Base-by-base conservation (phyloP, 108 stramenopile species). In the Schizochytrium sp. region DNA sequence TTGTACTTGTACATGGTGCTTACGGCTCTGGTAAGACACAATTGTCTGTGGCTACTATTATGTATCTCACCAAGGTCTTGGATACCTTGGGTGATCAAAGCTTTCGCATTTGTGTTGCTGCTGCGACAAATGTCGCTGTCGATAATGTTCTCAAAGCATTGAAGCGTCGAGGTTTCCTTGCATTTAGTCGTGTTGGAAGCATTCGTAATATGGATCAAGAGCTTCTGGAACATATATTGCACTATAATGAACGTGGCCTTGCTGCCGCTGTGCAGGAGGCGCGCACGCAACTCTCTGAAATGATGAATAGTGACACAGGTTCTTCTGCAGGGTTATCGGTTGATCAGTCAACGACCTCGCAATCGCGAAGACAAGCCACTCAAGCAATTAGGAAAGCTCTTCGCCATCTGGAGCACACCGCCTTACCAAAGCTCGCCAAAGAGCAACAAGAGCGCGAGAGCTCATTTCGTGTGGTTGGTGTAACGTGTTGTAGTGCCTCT, bases 201-300 rank as follows among this genome's bases (percentile, higher is more conserved):
- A 55, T 55, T 28, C 47, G 76, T 8, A 83, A 83, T n/a, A 83
- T 83, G 50, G 76, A 83, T 50, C 76, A 55, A 38, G 76, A 83
- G 53, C 53, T 83, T 13, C 40, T 55, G 76, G 53, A 55, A 38
- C 53, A 83, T 28, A 53, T 40, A 5, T 42, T 83, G 76, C 76
- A 83, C 28, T 69, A 69, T 44, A 69, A 44, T 44, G 64, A 69
- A 44, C 64, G 64, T 15, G 64, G 64, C 28, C 28, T 69, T 38
- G 64, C 64, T 7, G 64, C 64, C 19, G 64, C 64, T 7, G 64
- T 69, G 64, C 64, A 69, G 64, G 64, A 69, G 40, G 64, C 64
- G 12, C 64, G 64, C 12, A 44, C 64, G 8, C 64, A 69, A 15
- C 64, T 69, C 64, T 44, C 64, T 38, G 64, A 69, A 38, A 38